phyloP scores from a whole-genome alignment of 805 yeast species.

The Ogataea methylovora region DNA sequence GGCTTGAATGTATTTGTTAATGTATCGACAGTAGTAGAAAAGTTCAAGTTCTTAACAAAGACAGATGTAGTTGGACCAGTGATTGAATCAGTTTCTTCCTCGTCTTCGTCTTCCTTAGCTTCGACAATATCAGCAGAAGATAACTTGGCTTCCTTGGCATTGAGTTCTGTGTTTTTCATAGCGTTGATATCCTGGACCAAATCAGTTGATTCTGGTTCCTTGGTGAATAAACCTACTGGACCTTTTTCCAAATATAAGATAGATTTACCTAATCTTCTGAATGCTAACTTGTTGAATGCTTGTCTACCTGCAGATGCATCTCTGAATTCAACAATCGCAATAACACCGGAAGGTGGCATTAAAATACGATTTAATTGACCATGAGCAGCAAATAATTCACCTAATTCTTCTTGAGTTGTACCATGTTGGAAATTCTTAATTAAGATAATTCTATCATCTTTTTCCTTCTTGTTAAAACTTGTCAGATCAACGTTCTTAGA shows the following conservation, averaged over 20 bases:
- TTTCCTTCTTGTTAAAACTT: constrained; percentile 57
- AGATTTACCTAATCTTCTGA: constrained; percentile 79
- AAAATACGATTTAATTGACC: constrained; percentile 76
- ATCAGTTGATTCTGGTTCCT: constrained; percentile 40
- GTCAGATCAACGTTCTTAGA: constrained; percentile 77
- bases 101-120: constrained; percentile 24
- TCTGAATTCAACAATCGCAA: constrained; percentile 86
- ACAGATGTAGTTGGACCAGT: constrained; percentile 81
- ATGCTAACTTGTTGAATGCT: constrained; percentile 84
- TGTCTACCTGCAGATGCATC: constrained; percentile 79
- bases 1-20: constrained; percentile 58
- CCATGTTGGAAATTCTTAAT: constrained; percentile 91
- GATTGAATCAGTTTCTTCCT: constrained; percentile 25
- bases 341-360: constrained; percentile 96
- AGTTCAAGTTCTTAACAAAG: constrained; percentile 88
- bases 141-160: constrained; percentile 34
- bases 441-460: constrained; percentile 73
- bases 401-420: constrained; percentile 71
- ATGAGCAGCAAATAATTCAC: constrained; percentile 70
- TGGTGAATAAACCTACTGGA: constrained; percentile 70
- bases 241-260: constrained; percentile 91
- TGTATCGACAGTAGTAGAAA: constrained; percentile 57
- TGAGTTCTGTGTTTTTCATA: constrained; percentile 26
- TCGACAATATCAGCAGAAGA: constrained; percentile 38
- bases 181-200: constrained; percentile 19